Conservation (phyloP, 768 basidiomycete genomes). For the Leccinum ochraceum region DNA sequence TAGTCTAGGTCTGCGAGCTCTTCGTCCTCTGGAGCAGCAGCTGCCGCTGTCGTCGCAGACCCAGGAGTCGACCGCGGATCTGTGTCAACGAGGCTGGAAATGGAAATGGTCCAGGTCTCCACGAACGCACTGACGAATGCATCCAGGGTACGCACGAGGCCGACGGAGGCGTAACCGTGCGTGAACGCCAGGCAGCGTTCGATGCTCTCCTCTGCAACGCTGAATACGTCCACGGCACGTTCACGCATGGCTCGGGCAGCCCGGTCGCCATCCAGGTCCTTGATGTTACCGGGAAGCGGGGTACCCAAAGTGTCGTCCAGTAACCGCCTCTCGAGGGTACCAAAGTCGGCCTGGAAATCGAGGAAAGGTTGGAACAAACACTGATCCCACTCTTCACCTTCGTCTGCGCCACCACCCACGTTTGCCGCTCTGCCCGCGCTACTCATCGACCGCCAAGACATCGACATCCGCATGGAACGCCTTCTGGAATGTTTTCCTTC, state of each 20-base stretch:
- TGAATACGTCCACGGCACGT: constrained; percentile 71
- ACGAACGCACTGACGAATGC: constrained; percentile 71
- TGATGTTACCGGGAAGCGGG: constrained; percentile 37
- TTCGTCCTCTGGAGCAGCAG: constrained; percentile 36
- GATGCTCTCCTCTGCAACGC: constrained; percentile 77
- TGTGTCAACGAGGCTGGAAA: constrained; percentile 40
- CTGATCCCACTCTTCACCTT: constrained; percentile 75
- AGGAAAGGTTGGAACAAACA: constrained; percentile 93
- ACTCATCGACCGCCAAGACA: constrained; percentile 53
- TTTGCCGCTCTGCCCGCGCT: constrained; percentile 19
- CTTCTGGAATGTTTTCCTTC: constrained; percentile 43
- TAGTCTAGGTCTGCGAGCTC: constrained; percentile 86
- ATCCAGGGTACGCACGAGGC: constrained; percentile 75
- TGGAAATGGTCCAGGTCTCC: constrained; percentile 56
- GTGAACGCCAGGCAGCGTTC: constrained; percentile 77
- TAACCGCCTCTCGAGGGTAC: constrained; percentile 69
- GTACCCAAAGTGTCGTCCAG: constrained; percentile 60
- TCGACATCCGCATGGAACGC: constrained; percentile 64
- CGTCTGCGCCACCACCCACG: constrained; percentile 16
- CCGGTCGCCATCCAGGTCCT: constrained; percentile 37
- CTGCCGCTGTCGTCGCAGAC: constrained; percentile 34
- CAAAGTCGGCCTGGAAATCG: constrained; percentile 87
- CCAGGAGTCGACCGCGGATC: constrained; percentile 29
- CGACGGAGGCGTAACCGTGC: constrained; percentile 81
- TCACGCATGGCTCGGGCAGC: constrained; percentile 71